Percentiles rank a stretch among this genome's conserved stretches.
These are phyloP conservation scores for Trypanosoma boissoni DNA, from an alignment of 208 protist species.

Conservation along the genomic window DNA sequence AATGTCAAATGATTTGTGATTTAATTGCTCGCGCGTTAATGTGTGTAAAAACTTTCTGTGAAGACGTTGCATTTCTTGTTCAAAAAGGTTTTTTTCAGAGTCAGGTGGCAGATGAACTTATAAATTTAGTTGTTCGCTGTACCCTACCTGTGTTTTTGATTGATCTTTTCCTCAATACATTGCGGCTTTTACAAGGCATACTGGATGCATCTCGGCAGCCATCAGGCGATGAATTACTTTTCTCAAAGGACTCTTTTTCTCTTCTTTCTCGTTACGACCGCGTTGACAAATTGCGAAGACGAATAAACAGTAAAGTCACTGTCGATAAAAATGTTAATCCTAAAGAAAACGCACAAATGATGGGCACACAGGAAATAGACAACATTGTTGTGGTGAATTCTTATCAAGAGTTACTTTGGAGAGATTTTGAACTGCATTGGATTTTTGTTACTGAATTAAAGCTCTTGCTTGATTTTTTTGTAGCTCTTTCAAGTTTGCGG, in stretches of 20 bases:
- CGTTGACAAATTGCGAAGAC: slow-evolving; percentile 80
- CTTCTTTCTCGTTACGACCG: slow-evolving; percentile 83
- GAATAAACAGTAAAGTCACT: slow-evolving; percentile 23
- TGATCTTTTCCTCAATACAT: slow-evolving; percentile 85
- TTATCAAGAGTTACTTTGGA: slow-evolving; percentile 84
- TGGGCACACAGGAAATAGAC: slow-evolving; percentile 28
- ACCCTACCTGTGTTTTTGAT: slow-evolving; percentile 79
- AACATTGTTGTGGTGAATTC: slow-evolving; percentile 74
- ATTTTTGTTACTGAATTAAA: slow-evolving; percentile 87
- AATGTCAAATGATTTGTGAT: slow-evolving; percentile 90
- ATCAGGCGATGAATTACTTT: slow-evolving; percentile 43
- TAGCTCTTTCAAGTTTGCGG: slow-evolving; percentile 57
- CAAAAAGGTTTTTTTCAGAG: slow-evolving; percentile 90
- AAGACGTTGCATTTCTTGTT: slow-evolving; percentile 83
- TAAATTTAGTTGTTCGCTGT: slow-evolving; percentile 67
- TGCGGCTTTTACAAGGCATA: slow-evolving; percentile 82
- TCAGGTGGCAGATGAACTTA: slow-evolving; percentile 76
- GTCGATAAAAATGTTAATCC: slow-evolving; percentile 15
- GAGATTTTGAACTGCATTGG: slow-evolving; percentile 89
- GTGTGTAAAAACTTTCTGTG: slow-evolving; percentile 84
- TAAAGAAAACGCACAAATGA: slow-evolving; percentile 6
- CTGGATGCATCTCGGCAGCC: slow-evolving; percentile 59
- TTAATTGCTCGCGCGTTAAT: slow-evolving; percentile 76
- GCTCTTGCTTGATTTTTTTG: slow-evolving; percentile 86
- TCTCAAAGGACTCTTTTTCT: slow-evolving; percentile 83